Conservation (phyloP, 345 rosid species). For the Melastoma malabathricum region DNA sequence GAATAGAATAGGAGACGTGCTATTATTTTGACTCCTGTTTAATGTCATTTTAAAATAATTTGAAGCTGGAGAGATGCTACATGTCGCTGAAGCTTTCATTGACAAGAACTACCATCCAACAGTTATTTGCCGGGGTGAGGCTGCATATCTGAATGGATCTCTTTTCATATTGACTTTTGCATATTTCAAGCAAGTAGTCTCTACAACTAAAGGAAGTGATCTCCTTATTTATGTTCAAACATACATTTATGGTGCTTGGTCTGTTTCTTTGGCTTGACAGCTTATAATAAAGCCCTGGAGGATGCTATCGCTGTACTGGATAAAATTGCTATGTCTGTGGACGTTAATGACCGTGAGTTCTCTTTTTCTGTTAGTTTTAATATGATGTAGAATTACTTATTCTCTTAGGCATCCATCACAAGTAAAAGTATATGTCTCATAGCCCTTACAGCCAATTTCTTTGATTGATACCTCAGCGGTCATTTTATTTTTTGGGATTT, state of each 20-base stretch:
- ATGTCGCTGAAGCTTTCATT: slow-evolving; percentile 89
- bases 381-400: too few relatives aligned
- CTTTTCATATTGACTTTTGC: too few relatives aligned
- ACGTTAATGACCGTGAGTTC: slow-evolving; percentile 69
- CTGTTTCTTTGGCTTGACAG: slow-evolving; percentile 16
- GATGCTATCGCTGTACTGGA: slow-evolving; percentile 89
- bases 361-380: neutral
- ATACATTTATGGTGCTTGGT: too few relatives aligned
- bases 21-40: neutral
- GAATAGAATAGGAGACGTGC: too few relatives aligned
- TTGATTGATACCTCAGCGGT: too few relatives aligned
- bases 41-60: slow-evolving; percentile 1
- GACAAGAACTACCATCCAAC: slow-evolving; percentile 89
- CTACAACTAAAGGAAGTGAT: too few relatives aligned
- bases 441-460: too few relatives aligned
- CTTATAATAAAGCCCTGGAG: slow-evolving; percentile 85
- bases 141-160: neutral
- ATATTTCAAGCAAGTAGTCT: too few relatives aligned
- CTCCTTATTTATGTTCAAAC: too few relatives aligned
- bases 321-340: slow-evolving; percentile 81
- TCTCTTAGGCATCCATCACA: too few relatives aligned
- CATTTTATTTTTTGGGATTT: neutral
- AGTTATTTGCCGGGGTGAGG: slow-evolving; percentile 78
- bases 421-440: too few relatives aligned
- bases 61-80: slow-evolving; percentile 97